A percentile compares a stretch with the other conserved stretches of the same genome.
Conservation (phyloP, 208 protist species). For the Leishmania tarentolae region DNA sequence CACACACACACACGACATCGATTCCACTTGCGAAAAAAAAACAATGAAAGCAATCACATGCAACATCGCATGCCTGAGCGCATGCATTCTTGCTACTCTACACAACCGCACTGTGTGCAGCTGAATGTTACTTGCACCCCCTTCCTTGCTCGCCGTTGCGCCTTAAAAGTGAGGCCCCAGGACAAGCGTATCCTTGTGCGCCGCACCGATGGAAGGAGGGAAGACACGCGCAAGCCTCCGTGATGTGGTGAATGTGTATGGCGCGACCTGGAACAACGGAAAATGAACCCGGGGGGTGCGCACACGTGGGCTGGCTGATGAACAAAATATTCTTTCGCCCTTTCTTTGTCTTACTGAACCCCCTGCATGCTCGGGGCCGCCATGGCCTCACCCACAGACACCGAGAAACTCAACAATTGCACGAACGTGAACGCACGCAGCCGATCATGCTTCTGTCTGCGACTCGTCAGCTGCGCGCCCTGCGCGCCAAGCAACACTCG, state of each 20-base stretch:
- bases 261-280: background rate
- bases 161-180: background rate
- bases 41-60: background rate
- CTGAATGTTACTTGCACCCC: background rate
- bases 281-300: background rate
- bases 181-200: background rate
- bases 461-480: conserved; percentile 35
- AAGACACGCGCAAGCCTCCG: background rate
- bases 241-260: background rate
- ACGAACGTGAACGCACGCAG: background rate
- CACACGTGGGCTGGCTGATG: background rate
- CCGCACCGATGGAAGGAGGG: background rate
- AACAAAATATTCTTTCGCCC: background rate
- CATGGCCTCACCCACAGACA: background rate
- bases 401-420: background rate
- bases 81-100: background rate
- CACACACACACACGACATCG: background rate
- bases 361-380: background rate
- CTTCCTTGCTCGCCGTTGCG: background rate
- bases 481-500: conserved; percentile 28
- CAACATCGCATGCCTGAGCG: background rate
- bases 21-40: background rate
- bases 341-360: background rate
- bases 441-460: conserved; percentile 32
- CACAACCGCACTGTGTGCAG: background rate